Evolutionary conservation across 73 alveolate genomes (phyloP), one percentile per base, ranked within the genome.

Genomic region (Blepharisma stoltei): DNA sequence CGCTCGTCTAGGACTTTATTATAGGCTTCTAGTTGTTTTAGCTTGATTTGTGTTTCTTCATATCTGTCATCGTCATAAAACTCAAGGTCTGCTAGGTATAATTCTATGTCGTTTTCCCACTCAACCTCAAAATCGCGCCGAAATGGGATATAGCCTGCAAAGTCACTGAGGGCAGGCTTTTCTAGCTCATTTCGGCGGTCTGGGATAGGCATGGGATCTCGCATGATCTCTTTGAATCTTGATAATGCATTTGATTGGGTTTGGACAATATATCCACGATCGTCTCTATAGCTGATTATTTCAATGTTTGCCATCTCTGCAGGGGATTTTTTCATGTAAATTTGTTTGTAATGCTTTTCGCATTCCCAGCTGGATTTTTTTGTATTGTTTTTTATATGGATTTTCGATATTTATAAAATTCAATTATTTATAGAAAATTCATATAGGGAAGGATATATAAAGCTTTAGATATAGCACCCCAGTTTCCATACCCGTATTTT

Each of bases 121-220:
- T 94, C 98, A 14, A 81, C 67, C 21, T 94, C 97, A 68, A 94
- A 94, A 81, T 94, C 98, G n/a, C 91, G 88, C 85, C 98, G 69
- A 70, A 90, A 88, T 23, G 98, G 98, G 75, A 93, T 60, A 83
- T 86, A 94, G n/a, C 98, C 98, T 54, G 92, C 90, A 45, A 90
- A 60, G 2, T 60, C 73, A 14, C 73, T 25, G 5, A 60, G 23
- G 23, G 23, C 23, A 38, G 46, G 46, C 5, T 60, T 60, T 8
- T 60, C 73, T 18, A 9, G n/a, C 11, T 60, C 73, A 25, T 18
- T 25, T 60, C 46, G 0, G 5, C 73, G 73, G 14, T 60, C 73
- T 1, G 14, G 45, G 0, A 25, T 38, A 20, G 41, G 41, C 41
- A 32, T 32, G 41, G 41, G 41, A 3, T 32, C 41, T 32, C 41